Base-by-base conservation (phyloP, 1,284 basidiomycete genomes). In the Hemileia vastatrix region DNA sequence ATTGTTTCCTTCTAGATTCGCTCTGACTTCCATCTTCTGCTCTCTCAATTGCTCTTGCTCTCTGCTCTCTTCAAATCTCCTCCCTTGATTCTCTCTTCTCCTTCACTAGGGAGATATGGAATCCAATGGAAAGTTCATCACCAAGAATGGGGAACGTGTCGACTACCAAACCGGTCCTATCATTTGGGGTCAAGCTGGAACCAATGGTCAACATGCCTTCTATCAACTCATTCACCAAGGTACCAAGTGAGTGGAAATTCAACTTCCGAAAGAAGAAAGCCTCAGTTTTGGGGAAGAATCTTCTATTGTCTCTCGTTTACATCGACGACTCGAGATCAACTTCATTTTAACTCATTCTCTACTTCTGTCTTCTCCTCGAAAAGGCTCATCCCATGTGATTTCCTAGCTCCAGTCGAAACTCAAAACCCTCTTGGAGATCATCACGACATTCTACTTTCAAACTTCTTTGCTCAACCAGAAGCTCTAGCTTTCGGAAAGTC, bases 141-240 rank as follows among this genome's bases (percentile, higher is more conserved):
- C 93, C 72, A 97, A 97, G 81, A 82, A 84, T 68, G 94, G 93
- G 23, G 81, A 90, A 67, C 86, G 87, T 57, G 94, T 98, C 23
- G 78, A 89, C 79, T 98, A 97, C 79, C 86, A 97, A 80, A 97
- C 94, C 58, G 94, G 94, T 51, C 94, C 94, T 4, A 96, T 98
- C 79, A 89, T 97, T 77, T 97, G 94, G 94, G 94, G 94, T 68
- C 92, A 94, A 23, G 86, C 90, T 0, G 94, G 94, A 57, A 97
- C 94, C 58, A 97, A 97, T 78, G 94, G 93, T 65, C 94, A 98
- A 78, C 94, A 98, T 80, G 96, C 94, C 21, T 97, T 97, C 84
- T 98, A 97, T 81, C 93, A 97, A 79, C 87, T 96, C 67, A 84
- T 96, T 57, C 92, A 96, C 80, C 93, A 96, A 78, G 71, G 70